Base-by-base conservation (phyloP, 108 stramenopile species). In the Nitzschia putrida region DNA sequence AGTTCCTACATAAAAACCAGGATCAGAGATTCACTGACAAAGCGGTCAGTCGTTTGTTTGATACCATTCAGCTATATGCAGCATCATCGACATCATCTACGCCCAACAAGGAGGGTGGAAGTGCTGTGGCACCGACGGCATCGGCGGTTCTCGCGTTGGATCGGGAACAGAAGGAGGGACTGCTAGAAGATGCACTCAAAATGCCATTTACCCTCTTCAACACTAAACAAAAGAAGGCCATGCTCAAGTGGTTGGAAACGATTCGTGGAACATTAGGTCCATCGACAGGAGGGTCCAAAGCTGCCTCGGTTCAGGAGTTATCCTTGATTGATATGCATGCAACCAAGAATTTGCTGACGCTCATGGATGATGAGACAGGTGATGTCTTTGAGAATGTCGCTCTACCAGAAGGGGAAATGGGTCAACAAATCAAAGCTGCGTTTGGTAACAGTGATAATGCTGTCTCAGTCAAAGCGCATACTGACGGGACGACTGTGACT, bases 171-270 rank as follows among this genome's bases (percentile, higher is more conserved):
- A 53, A 57, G 39, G 71, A 72, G 40, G 64, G 64, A 7, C 37
- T 65, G 49, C 39, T 73, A n/a, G 72, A 73, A 51, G 72, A 73
- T 73, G 53, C 72, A 3, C 22, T 73, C 43, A 73, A 73, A 42
- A 65, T 66, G 64, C 72, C 72, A 4, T 66, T 66, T 50, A 65
- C 72, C 13, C 55, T 73, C 21, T 73, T 73, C 47, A 29, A 42
- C 20, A 66, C 72, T 1, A 73, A 73, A 39, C 72, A 73, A 47
- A 73, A 73, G 44, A 66, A 64, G 44, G 50, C 64, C 26, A 73
- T 73, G 72, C 23, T 73, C 8, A 73, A 73, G 38, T 73, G 72
- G 72, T 43, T 73, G 51, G 72, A 73, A 45, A 43, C 20, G 22
- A 10, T 49, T 26, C 43, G 64, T 10, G 64, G 72, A 20, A 56